These are phyloP conservation scores for Cryptosporidium baileyi DNA, from an alignment of 169 alveolate genomes.

Conservation along the genomic window DNA sequence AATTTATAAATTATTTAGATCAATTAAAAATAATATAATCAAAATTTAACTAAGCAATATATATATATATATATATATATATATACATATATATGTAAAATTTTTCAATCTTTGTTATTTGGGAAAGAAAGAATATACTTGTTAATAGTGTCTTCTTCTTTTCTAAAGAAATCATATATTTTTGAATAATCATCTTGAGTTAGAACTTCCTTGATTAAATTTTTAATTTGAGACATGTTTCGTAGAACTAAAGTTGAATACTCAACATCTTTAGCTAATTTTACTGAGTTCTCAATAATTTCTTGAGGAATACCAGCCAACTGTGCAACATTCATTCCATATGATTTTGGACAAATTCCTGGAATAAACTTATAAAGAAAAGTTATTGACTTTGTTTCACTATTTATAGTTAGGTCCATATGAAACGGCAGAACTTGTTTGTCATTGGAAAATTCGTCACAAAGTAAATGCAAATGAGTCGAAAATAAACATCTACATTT, in stretches of 20 bases:
- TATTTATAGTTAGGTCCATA: slow-evolving; percentile 72
- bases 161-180: slow-evolving; percentile 15
- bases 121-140: not conserved
- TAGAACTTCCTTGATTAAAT: not conserved
- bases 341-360: slow-evolving; percentile 95
- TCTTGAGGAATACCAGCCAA: slow-evolving; percentile 91
- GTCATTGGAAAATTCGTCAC: slow-evolving; percentile 76
- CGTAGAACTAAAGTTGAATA: not conserved
- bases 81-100: too few relatives aligned
- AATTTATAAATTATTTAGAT: too few relatives aligned
- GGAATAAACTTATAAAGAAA: slow-evolving; percentile 91
- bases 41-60: too few relatives aligned
- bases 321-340: slow-evolving; percentile 96
- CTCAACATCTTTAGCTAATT: slow-evolving; percentile 59
- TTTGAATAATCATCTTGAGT: not conserved
- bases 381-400: slow-evolving; percentile 73
- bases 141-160: not conserved
- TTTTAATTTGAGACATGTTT: slow-evolving; percentile 3
- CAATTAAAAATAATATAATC: too few relatives aligned
- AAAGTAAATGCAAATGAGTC: slow-evolving; percentile 93
- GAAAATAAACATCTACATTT: slow-evolving; percentile 92
- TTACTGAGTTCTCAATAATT: slow-evolving; percentile 39
- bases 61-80: too few relatives aligned
- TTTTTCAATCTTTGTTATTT: too few relatives aligned
- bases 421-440: slow-evolving; percentile 73